Evolutionary conservation across 2,329 filamentous ascomycete species (phyloP).

Genomic region (Emergomyces orientalis): DNA sequence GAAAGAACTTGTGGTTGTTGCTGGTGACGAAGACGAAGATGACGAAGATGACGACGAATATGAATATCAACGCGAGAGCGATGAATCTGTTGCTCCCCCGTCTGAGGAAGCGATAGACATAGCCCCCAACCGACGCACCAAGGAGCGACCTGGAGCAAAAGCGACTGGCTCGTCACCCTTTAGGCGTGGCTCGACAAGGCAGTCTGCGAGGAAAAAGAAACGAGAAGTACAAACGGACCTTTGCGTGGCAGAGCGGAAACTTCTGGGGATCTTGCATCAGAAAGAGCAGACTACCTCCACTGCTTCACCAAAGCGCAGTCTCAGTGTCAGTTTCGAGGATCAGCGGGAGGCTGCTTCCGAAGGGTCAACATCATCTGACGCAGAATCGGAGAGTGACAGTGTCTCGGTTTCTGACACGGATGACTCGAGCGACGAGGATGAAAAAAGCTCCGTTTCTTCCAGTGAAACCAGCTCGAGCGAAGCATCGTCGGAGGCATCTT

Average conservation of each 20-base stretch:
- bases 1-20: constrained; percentile 12
- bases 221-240: neutral
- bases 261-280: neutral
- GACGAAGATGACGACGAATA: constrained; percentile 25
- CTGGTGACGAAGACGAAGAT: constrained; percentile 23
- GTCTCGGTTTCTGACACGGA: constrained; percentile 15
- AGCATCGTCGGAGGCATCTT: constrained; percentile 10
- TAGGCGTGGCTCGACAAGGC: constrained; percentile 7
- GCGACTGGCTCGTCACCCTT: constrained; percentile 12
- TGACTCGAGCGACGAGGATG: constrained; percentile 15
- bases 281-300: constrained; percentile 11
- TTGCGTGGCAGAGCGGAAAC: neutral
- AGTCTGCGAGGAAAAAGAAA: neutral
- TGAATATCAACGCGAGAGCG: constrained; percentile 28
- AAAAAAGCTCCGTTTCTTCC: constrained; percentile 19
- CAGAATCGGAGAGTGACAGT: constrained; percentile 14
- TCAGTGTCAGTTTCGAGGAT: constrained; percentile 28
- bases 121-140: neutral
- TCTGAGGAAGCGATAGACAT: constrained; percentile 32
- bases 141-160: constrained; percentile 10
- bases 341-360: constrained; percentile 10
- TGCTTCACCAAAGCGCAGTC: constrained; percentile 23
- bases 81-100: constrained; percentile 38
- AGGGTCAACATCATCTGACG: constrained; percentile 10
- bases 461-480: constrained; percentile 14